Evolutionary conservation across 345 rosid species (phyloP).

Genomic region (Schrenkiella parvula): DNA sequence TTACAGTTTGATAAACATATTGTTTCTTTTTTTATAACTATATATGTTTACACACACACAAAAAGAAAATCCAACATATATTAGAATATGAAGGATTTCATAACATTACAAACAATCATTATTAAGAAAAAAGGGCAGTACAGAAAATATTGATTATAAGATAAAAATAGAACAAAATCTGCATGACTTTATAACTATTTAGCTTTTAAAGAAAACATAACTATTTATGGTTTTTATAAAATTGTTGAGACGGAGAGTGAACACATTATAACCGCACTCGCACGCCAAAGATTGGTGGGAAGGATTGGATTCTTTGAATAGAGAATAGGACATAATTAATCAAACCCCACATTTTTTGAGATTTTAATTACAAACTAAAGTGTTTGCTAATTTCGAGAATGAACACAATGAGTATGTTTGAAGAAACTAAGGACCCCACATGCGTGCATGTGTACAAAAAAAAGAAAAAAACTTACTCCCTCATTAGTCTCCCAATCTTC

Average conservation of each 20-base stretch:
- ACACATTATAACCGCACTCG: neutral
- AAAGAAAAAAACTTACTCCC: neutral
- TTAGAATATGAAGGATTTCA: too few relatives aligned
- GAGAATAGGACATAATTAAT: conserved; percentile 17
- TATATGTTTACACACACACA: too few relatives aligned
- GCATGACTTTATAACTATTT: neutral
- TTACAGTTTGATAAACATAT: too few relatives aligned
- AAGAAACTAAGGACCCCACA: conserved; percentile 60
- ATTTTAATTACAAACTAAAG: neutral
- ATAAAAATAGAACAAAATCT: neutral
- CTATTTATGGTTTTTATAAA: neutral
- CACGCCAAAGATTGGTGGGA: conserved; percentile 24
- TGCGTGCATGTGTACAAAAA: conserved; percentile 38
- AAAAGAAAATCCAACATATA: too few relatives aligned
- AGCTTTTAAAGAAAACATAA: neutral
- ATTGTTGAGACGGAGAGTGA: neutral
- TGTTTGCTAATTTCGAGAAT: conserved; percentile 31
- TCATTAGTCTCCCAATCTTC: conserved; percentile 33
- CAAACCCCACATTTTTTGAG: neutral
- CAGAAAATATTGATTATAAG: neutral
- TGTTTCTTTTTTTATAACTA: neutral
- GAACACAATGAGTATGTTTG: conserved; percentile 57
- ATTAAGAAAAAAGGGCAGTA: neutral
- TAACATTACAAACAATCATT: neutral
- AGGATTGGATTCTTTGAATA: conserved; percentile 35